Evolutionary conservation across 139 green algal species (phyloP).

Genomic region (Edaphochlamys debaryana): DNA sequence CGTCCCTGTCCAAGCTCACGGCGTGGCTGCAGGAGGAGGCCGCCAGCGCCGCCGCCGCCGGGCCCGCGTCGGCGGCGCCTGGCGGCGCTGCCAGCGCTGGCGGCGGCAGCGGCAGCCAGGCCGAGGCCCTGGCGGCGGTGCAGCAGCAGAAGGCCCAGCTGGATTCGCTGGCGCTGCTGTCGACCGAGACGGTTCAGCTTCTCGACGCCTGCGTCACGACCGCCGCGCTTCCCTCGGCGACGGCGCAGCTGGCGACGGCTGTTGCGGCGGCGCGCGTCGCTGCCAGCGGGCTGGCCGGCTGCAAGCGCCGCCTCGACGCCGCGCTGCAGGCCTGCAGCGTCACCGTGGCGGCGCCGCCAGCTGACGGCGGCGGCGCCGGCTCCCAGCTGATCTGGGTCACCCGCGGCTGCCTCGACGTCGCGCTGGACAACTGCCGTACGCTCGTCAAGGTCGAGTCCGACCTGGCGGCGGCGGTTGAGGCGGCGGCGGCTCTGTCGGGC

Average conservation of each 20-base stretch:
- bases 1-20: conserved; percentile 17
- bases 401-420: not conserved
- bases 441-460: conserved; percentile 12
- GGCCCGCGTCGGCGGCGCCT: not conserved
- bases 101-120: not conserved
- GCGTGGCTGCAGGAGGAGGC: conserved; percentile 39
- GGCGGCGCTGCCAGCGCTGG: too few relatives aligned
- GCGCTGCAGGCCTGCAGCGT: not conserved
- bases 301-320: conserved; percentile 27
- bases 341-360: not conserved
- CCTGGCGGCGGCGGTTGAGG: conserved; percentile 10
- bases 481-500: conserved; percentile 9
- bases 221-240: conserved; percentile 21
- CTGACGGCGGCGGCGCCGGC: not conserved
- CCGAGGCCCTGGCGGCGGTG: not conserved
- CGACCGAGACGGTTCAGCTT: conserved; percentile 52
- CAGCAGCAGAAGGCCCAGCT: conserved; percentile 37
- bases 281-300: not conserved
- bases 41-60: not conserved
- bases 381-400: not conserved
- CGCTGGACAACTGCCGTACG: conserved; percentile 21
- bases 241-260: conserved; percentile 10
- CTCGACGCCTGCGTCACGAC: conserved; percentile 48
- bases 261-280: not conserved
- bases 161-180: conserved; percentile 41